Percentiles rank a stretch among this genome's conserved stretches.
Evolutionary conservation across 2,329 filamentous ascomycete species (phyloP).

Genomic region (Curvularia lunata): DNA sequence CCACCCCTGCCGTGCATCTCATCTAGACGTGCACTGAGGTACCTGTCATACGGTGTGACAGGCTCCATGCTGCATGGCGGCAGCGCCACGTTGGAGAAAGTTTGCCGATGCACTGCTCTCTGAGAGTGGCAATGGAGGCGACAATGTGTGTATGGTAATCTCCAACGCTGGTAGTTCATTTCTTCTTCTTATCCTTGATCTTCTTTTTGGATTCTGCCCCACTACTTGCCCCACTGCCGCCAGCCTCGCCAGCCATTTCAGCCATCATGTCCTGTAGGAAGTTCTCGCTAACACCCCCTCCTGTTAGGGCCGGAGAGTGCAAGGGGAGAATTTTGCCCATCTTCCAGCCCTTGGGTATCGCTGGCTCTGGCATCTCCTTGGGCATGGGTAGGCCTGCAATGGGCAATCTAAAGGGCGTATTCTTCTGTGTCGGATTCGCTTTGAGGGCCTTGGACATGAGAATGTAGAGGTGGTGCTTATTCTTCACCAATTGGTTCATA

Average conservation of each 20-base stretch:
- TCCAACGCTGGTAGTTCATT: constrained; percentile 26
- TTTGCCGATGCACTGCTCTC: not conserved
- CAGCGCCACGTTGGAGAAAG: constrained; percentile 2
- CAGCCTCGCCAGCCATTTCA: constrained; percentile 70
- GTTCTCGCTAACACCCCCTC: constrained; percentile 92
- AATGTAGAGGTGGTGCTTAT: constrained; percentile 86
- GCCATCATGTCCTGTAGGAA: constrained; percentile 96
- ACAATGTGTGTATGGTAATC: not conserved
- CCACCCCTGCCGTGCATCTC: not conserved
- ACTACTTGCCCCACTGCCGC: constrained; percentile 30
- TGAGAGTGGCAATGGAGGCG: not conserved
- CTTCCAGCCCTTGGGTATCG: constrained; percentile 84
- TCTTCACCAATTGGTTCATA: constrained; percentile 63
- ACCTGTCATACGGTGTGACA: constrained; percentile 2
- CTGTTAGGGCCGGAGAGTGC: constrained; percentile 86
- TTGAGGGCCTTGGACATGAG: constrained; percentile 79
- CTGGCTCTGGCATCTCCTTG: constrained; percentile 70
- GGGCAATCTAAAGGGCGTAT: constrained; percentile 71
- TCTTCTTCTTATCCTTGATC: constrained; percentile 49
- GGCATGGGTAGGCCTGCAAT: constrained; percentile 75
- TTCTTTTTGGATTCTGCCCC: constrained; percentile 41
- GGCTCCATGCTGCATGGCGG: constrained; percentile 1
- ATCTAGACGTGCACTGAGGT: constrained; percentile 8
- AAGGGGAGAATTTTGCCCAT: constrained; percentile 83
- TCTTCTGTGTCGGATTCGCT: constrained; percentile 76